A percentile compares a stretch with the other conserved stretches of the same genome.
Evolutionary conservation across 352 stramenopile species (phyloP).

Genomic region (Peronosclerospora sorghi): DNA sequence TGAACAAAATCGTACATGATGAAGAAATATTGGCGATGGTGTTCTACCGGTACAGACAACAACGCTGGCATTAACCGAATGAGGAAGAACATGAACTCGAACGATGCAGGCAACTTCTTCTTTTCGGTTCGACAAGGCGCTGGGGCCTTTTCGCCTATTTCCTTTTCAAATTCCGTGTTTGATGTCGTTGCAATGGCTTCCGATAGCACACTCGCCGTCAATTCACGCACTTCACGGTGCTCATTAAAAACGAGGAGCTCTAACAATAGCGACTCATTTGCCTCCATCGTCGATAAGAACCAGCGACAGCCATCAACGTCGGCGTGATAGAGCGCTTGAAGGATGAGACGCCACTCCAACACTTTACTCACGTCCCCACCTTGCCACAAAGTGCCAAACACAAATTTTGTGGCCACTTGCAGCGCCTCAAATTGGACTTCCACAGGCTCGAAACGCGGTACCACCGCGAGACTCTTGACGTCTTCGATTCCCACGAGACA

Average conservation of each 20-base stretch:
- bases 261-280: slow-evolving; percentile 53
- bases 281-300: slow-evolving; percentile 49
- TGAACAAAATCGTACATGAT: slow-evolving; percentile 70
- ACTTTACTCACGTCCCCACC: slow-evolving; percentile 58
- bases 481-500: slow-evolving; percentile 39
- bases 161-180: slow-evolving; percentile 37
- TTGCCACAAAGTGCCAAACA: slow-evolving; percentile 83
- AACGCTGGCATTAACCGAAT: slow-evolving; percentile 71
- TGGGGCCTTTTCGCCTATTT: slow-evolving; percentile 8
- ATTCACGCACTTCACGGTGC: slow-evolving; percentile 50
- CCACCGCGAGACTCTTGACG: slow-evolving; percentile 26
- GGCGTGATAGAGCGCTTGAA: slow-evolving; percentile 61
- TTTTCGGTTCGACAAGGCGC: slow-evolving; percentile 6
- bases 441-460: slow-evolving; percentile 45
- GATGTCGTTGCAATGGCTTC: slow-evolving; percentile 57
- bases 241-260: slow-evolving; percentile 68
- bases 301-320: slow-evolving; percentile 60
- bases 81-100: slow-evolving; percentile 75
- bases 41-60: slow-evolving; percentile 46
- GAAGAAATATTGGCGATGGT: slow-evolving; percentile 68
- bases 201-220: slow-evolving; percentile 56
- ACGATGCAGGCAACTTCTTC: slow-evolving; percentile 50
- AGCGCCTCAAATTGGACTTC: slow-evolving; percentile 63
- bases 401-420: slow-evolving; percentile 74
- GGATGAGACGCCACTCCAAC: slow-evolving; percentile 60